Base-by-base conservation (phyloP, 164 flowering plant species). In the Santalum album region DNA sequence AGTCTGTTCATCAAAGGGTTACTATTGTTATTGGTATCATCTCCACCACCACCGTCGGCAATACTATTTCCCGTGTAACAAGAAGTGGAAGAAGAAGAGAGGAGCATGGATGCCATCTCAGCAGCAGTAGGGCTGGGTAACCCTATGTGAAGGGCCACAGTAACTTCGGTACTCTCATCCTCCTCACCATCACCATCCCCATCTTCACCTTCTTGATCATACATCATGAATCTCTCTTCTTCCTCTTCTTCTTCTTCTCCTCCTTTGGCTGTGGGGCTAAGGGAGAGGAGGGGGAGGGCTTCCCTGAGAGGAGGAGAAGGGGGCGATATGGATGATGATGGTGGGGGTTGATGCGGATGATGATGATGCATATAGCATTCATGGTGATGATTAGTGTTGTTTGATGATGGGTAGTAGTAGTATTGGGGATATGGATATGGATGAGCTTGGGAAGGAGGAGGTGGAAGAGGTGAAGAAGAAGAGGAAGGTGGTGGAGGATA, bases 81-180 rank as follows among this genome's bases (percentile, higher is more conserved):
- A 22, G 12, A 39, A 19, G 48, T 18, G 10, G 68, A 48, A 18
- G 72, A 53, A 16, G 69, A 53, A 29, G 63, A 38, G 26, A 60
- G 44, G 1, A 72, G 9, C 48, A 70, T 49, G 20, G 79, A 61
- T 1, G 73, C 75, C 63, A 77, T 65, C 55, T 79, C 81, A 51
- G 72, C 69, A 15, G 70, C 65, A 58, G 76, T 80, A 65, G 79
- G 85, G 80, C 70, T 77, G 49, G 85, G 85, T 36, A 75, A 48
- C 51, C 85, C 85, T 71, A 80, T 80, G 32, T 73, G 82, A 0
- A 80, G 73, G 25, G 80, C 85, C 32, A 80, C 76, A 32, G 82
- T 77, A 9, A 80, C 45, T 36, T 7, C 40, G 12, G 40, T 15
- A 17, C 7, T 78, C 44, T 18, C 25, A 25, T 64, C 58, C 20